Evolutionary conservation across 768 basidiomycete genomes (phyloP), one percentile per base, ranked within the genome.

Genomic region (Neoboletus subvelutipes): DNA sequence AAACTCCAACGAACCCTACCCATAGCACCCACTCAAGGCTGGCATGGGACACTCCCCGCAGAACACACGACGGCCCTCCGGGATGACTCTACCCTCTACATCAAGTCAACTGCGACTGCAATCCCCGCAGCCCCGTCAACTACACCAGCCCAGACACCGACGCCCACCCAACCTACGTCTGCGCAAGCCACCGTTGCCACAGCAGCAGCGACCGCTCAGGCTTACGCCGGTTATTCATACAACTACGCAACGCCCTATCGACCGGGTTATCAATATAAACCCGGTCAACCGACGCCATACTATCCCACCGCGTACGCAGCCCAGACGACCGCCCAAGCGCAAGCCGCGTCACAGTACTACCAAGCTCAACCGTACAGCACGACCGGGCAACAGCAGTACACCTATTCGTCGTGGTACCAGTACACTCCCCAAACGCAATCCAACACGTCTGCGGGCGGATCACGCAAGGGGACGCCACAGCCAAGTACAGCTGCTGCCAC

Each of bases 61-160:
- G 75, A 78, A 46, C 77, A 79, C 26, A 57, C 80, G 11, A 78
- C 80, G 0, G 87, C 90, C 6, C 79, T 92, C 17, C 83, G 85
- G 18, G 90, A 92, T 68, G 85, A 92, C 66, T 79, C 82, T 4
- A 93, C 90, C 2, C 73, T 91, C 45, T 86, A 84, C 71, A 79
- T 90, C 57, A 80, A 80, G 59, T 70, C 81, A 2, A 75, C 78
- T 4, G 67, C 75, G 17, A 67, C 75, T 7, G 61, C 69, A 39
- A 70, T 73, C 36, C 70, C 74, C 2, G 50, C 73, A 22, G 58
- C 71, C 41, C 58, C 77, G 46, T 54, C 73, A 50, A 68, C 76
- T 17, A 63, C 75, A 42, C 64, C 72, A 24, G 61, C 73, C 11
- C 65, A 72, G 17, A 65, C 76, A 4, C 68, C 80, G 24, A 65